These are phyloP conservation scores for Blastocystis sp. DNA, from an alignment of 352 stramenopile species.

Conservation along the genomic window DNA sequence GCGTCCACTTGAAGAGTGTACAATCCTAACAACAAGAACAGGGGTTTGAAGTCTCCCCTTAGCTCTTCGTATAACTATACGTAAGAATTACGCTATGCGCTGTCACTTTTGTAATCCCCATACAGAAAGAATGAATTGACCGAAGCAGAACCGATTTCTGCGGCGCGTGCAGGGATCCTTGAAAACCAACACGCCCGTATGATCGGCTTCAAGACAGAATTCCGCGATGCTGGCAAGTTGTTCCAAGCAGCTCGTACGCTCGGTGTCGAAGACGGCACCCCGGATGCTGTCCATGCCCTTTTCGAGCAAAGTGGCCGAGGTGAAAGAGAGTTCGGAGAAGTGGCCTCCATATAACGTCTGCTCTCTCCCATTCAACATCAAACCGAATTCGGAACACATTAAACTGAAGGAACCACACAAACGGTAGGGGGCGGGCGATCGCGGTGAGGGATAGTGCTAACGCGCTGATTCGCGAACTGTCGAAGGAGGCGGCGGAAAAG, in stretches of 20 bases:
- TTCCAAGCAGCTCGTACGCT: conserved; percentile 1
- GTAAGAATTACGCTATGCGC: neutral
- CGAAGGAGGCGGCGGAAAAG: conserved; percentile 48
- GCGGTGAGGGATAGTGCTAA: conserved; percentile 24
- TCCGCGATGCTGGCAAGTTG: conserved; percentile 32
- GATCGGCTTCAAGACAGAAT: neutral
- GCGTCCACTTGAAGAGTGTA: conserved; percentile 79
- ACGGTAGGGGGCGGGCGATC: neutral
- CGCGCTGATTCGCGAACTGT: conserved; percentile 51
- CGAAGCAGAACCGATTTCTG: neutral
- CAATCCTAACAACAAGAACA: conserved; percentile 80
- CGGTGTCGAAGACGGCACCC: neutral
- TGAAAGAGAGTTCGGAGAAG: conserved; percentile 10
- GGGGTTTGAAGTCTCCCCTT: conserved; percentile 69
- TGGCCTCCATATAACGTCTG: conserved; percentile 68
- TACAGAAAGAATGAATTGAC: neutral
- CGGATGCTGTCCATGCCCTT: neutral
- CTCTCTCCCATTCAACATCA: conserved; percentile 66
- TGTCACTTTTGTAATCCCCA: neutral
- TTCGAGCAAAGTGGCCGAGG: neutral
- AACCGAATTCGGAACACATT: conserved; percentile 62
- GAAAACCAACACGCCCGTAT: neutral
- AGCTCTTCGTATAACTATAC: neutral
- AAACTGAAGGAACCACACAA: conserved; percentile 68
- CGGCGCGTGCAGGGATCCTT: conserved; percentile 1